phyloP scores from a whole-genome alignment of 164 flowering plant species.

The Macadamia integrifolia region DNA sequence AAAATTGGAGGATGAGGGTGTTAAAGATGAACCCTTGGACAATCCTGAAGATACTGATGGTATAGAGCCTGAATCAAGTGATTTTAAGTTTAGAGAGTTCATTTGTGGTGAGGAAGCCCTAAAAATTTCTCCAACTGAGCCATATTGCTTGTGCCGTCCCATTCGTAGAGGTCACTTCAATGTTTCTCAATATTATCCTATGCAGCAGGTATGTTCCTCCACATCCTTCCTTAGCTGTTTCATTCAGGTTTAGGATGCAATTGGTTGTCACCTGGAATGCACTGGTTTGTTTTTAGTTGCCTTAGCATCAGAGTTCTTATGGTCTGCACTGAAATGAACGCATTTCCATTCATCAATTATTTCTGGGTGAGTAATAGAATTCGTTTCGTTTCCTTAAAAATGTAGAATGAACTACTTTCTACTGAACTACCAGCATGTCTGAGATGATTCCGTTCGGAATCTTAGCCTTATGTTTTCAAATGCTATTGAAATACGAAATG shows the following conservation, averaged over 20 bases:
- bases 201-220: constrained; percentile 67
- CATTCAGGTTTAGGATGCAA: no score
- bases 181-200: constrained; percentile 74
- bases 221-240: not conserved
- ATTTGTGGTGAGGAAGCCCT: constrained; percentile 90
- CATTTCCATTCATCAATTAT: no score
- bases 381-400: no score
- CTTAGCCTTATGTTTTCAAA: not conserved
- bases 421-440: no score
- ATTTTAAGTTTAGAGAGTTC: constrained; percentile 43
- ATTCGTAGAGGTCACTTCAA: constrained; percentile 96
- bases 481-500: not conserved
- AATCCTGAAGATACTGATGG: constrained; percentile 26
- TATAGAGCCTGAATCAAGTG: constrained; percentile 27
- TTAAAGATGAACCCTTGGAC: constrained; percentile 25
- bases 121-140: constrained; percentile 68
- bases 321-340: no score
- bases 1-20: constrained; percentile 23
- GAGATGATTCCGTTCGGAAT: no score
- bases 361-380: no score
- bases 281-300: no score
- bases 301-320: no score
- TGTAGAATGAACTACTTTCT: no score
- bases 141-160: constrained; percentile 80
- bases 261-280: no score